These are phyloP conservation scores for Pseudognaphalium luteoalbum DNA, from an alignment of 129 eudicot genomes.

Conservation along the genomic window DNA sequence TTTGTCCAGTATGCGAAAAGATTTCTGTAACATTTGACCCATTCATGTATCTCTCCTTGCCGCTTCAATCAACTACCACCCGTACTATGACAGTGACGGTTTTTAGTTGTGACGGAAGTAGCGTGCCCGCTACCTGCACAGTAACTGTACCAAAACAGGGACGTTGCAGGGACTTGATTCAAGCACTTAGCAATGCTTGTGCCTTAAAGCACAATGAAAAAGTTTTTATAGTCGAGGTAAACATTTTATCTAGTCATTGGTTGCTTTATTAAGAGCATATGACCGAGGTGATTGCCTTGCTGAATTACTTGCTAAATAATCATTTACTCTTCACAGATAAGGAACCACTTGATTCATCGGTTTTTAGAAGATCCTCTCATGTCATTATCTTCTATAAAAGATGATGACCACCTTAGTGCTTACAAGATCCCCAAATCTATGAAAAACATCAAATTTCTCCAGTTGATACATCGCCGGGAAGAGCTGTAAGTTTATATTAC, in stretches of 20 bases:
- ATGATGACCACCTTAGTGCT: conserved; percentile 88
- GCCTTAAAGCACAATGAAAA: conserved; percentile 76
- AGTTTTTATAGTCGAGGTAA: conserved; percentile 91
- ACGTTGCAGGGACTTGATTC: conserved; percentile 82
- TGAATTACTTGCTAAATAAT: neutral
- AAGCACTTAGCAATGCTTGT: conserved; percentile 73
- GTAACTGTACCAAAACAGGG: conserved; percentile 92
- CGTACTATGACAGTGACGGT: conserved; percentile 85
- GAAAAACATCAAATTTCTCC: conserved; percentile 65
- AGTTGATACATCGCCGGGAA: conserved; percentile 83
- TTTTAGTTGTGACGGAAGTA: conserved; percentile 88
- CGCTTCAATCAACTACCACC: conserved; percentile 83
- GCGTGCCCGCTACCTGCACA: conserved; percentile 71
- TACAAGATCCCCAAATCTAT: conserved; percentile 73
- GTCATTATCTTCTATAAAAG: conserved; percentile 74
- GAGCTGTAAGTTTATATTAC: conserved; percentile 56
- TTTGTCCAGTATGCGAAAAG: conserved; percentile 86
- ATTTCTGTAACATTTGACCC: conserved; percentile 95
- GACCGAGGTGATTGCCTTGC: neutral
- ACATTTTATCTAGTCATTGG: conserved; percentile 15
- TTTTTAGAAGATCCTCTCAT: conserved; percentile 83
- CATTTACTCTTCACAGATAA: conserved; percentile 50
- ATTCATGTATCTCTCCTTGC: conserved; percentile 97
- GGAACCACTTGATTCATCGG: conserved; percentile 80
- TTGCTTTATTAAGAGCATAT: neutral